Percentiles rank a stretch among this genome's conserved stretches.
These are phyloP conservation scores for Isatis tinctoria DNA, from an alignment of 345 rosid genomes.

Conservation along the genomic window DNA sequence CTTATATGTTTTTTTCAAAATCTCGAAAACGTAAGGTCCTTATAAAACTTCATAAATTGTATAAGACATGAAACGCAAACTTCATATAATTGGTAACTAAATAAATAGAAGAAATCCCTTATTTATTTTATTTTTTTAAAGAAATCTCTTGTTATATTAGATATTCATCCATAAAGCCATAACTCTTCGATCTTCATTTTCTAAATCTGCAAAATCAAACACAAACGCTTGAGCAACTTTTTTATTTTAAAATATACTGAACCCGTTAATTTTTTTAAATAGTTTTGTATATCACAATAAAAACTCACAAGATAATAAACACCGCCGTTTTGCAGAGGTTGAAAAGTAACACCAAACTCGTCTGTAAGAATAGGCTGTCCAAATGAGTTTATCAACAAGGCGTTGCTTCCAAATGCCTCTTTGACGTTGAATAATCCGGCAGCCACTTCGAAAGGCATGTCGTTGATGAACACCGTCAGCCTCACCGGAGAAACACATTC, in stretches of 20 bases:
- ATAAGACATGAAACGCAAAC: background rate
- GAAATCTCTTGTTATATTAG: background rate
- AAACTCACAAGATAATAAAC: constrained; percentile 60
- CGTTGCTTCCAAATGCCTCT: constrained; percentile 79
- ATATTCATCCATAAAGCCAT: background rate
- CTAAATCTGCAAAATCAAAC: constrained; percentile 28
- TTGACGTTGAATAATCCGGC: constrained; percentile 65
- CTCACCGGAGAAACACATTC: constrained; percentile 20
- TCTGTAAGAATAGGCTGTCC: constrained; percentile 75
- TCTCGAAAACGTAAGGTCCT: background rate
- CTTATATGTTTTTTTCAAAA: background rate
- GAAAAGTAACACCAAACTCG: constrained; percentile 77
- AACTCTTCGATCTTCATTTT: background rate
- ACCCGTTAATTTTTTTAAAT: background rate
- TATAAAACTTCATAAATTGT: background rate
- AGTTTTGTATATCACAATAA: background rate
- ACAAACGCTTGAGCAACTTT: background rate
- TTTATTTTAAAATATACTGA: background rate
- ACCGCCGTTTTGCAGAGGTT: constrained; percentile 74
- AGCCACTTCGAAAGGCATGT: constrained; percentile 62
- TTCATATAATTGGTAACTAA: background rate
- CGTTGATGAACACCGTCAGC: constrained; percentile 73
- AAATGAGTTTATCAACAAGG: constrained; percentile 59
- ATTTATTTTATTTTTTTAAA: too few species aligned
- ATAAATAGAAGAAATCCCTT: background rate